Evolutionary conservation across 495 filamentous ascomycete species (phyloP).

Genomic region (Chaetomidium leptoderma): DNA sequence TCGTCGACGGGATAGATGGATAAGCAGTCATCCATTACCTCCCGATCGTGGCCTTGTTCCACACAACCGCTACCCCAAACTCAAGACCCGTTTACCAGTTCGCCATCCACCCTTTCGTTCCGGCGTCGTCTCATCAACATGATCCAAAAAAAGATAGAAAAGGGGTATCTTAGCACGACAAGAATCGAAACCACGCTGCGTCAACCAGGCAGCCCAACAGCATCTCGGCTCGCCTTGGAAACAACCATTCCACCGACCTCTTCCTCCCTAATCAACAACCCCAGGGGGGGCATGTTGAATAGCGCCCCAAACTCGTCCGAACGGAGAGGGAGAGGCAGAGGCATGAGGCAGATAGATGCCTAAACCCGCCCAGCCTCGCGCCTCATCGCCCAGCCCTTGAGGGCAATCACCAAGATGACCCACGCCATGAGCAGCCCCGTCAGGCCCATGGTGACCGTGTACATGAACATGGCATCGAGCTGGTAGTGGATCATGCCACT

Average conservation of each 20-base stretch:
- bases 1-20: no score
- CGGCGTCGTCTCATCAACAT: slow-evolving; percentile 8
- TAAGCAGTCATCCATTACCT: background rate
- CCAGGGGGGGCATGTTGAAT: background rate
- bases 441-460: slow-evolving; percentile 83
- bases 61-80: background rate
- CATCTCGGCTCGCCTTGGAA: background rate
- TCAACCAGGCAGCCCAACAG: background rate
- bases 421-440: slow-evolving; percentile 83
- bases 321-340: background rate
- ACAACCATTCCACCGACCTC: background rate
- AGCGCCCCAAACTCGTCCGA: background rate
- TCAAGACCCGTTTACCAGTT: background rate
- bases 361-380: slow-evolving; percentile 40
- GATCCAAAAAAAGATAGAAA: slow-evolving; percentile 9
- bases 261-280: background rate
- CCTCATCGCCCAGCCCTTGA: slow-evolving; percentile 84
- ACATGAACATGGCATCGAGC: slow-evolving; percentile 83
- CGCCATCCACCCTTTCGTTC: background rate
- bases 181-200: slow-evolving; percentile 21
- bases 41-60: background rate
- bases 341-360: background rate
- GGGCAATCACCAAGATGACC: slow-evolving; percentile 68
- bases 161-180: slow-evolving; percentile 27
- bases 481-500: slow-evolving; percentile 69